Evolutionary conservation across 352 stramenopile species (phyloP), one percentile per base, ranked within the genome.

Genomic region (Globisporangium emineosum): DNA sequence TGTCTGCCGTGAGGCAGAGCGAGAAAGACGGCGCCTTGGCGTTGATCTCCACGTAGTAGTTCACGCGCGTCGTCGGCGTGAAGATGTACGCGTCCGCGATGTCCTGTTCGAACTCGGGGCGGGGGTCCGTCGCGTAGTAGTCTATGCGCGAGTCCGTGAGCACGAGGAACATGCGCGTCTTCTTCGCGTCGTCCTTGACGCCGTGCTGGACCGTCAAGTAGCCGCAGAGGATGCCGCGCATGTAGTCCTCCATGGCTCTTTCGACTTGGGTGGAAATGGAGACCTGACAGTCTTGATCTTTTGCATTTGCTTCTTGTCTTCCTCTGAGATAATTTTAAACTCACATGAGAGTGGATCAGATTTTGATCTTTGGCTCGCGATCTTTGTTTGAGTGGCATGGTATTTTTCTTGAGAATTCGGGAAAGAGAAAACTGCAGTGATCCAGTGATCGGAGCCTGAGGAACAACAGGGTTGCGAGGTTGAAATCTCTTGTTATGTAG

Each of bases 111-210:
- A 93, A 93, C 21, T 71, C 68, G 7, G 82, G 83, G 1, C 83
- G 83, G 17, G 83, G 81, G 42, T 93, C 85, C 10, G 57, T 68
- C 3, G 69, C 52, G 59, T 91, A 93, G 61, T 87, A 91, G 63
- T 91, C 85, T 59, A 91, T 79, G 3, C 83, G 81, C n/a, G 85
- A 80, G 50, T 90, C 80, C 4, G 82, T 88, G 21, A 93, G 72
- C 66, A 91, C 79, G 40, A 89, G 71, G 59, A 93, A 93, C 40
- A 87, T 80, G 29, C 79, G 80, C 42, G 60, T 77, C 19, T 72
- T 74, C 66, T 88, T 90, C 42, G 75, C 64, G 57, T 77, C 69
- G 49, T 74, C 73, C 0, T 71, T 69, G 8, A 67, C 77, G 23
- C 82, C 79, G 51, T 72, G 81, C 60, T 89, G 82, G 12, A 89